A percentile compares a stretch with the other conserved stretches of the same genome.
These are phyloP conservation scores for Plantago lanceolata DNA, from an alignment of 305 asterid species.

Conservation along the genomic window DNA sequence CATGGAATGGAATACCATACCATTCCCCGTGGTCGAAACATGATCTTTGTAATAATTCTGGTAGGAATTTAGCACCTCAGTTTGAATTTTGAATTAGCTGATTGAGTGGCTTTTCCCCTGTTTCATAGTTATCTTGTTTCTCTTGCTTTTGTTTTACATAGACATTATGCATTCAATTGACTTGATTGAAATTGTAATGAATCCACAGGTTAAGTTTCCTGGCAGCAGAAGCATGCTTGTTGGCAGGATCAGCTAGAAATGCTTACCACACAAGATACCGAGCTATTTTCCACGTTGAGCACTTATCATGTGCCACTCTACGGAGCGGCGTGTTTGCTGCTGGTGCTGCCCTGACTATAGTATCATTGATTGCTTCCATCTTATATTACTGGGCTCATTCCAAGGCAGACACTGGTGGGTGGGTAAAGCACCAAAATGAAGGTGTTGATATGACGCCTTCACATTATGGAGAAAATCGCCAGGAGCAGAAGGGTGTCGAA, in stretches of 20 bases:
- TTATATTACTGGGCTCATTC: constrained; percentile 72
- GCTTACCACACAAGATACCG: constrained; percentile 93
- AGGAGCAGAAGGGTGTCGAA: constrained; percentile 38
- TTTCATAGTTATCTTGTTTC: neutral
- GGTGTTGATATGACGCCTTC: constrained; percentile 70
- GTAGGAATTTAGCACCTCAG: too few relatives aligned
- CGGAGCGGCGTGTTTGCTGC: constrained; percentile 98
- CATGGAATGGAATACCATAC: too few relatives aligned
- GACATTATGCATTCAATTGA: neutral
- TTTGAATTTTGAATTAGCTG: too few relatives aligned
- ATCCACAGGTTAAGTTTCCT: constrained; percentile 66
- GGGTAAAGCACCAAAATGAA: constrained; percentile 81
- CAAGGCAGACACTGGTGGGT: constrained; percentile 86
- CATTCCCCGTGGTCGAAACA: too few relatives aligned
- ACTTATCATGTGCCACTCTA: constrained; percentile 80
- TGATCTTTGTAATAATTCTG: too few relatives aligned
- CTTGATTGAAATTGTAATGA: neutral
- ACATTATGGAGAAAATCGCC: constrained; percentile 39
- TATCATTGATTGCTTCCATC: constrained; percentile 55
- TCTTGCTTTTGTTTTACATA: neutral
- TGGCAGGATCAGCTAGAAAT: constrained; percentile 87
- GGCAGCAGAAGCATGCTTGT: constrained; percentile 89
- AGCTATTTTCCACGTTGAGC: constrained; percentile 46
- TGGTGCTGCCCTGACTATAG: constrained; percentile 66
- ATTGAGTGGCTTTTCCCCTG: too few relatives aligned